Base-by-base conservation (phyloP, 164 flowering plant species). In the Taxillus chinensis region DNA sequence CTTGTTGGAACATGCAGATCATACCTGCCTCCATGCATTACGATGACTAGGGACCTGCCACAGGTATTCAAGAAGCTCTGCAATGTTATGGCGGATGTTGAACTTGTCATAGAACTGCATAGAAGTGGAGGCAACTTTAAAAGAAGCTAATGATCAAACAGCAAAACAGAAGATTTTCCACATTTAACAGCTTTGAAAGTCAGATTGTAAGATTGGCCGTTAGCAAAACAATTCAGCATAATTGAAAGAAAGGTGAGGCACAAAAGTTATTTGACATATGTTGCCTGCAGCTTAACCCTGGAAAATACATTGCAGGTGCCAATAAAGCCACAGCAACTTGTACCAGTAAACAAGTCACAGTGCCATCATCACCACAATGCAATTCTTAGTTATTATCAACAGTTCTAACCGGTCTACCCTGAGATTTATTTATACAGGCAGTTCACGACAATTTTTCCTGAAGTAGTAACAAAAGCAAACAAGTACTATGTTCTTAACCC, bases 1-100 rank as follows among this genome's bases (percentile, higher is more conserved):
- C 54, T 14, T 2, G 42, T 1, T 13, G 6, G 57, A 5, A 27
- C 48, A 68, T 45, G 5, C 38, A 42, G 49, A 66, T 42, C 13
- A 50, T 60, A 95, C 99, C 96, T 84, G 87, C 72, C 80, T 86
- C 99, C 99, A 95, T 49, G 81, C 83, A 78, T 82, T 86, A 8
- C 90, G 89, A 75, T 95, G 99, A 74, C 96, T 83, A 61, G 99
- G 97, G 58, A 93, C 95, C 74, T 93, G 88, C 99, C 97, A 91
- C 5, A 95, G 78, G 67, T 95, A 91, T 71, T 95, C 99, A 2
- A 95, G 95, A 70, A 95, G 96, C 66, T 95, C 99, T n/a, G 99
- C 95, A 65, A 95, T 95, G 70, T 95, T 86, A 71, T 95, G 99
- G 15, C 99, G 92, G 67, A 95, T 95, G 77, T 95, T 91, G 76